Evolutionary conservation across 331 rosid genomes (phyloP), one percentile per base, ranked within the genome.

Genomic region (Erythrophleum ivorense): DNA sequence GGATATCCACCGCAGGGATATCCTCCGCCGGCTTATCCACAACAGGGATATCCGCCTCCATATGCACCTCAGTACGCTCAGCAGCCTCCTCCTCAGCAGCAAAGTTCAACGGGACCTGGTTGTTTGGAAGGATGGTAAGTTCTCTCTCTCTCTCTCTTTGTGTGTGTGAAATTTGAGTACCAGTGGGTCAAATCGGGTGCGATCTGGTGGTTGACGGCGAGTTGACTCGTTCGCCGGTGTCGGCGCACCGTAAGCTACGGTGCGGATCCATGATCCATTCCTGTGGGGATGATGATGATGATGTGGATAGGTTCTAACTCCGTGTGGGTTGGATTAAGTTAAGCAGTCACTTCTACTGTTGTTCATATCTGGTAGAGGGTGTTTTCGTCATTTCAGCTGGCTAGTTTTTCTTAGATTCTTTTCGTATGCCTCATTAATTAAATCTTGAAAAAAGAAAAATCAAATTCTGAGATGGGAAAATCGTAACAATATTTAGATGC

Each of bases 1-100:
- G 94, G 92, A n/a, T 90, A 93, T 77, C 97, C 97, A 1, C 94
- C 85, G 19, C 93, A 82, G 29, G 97, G 94, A 1, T 94, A 93
- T 78, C 94, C 97, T 31, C 95, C 94, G 3, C 92, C 85, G 10
- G 94, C 92, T 1, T 94, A 93, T 79, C 94, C 95, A 2, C 91
- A 85, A 10, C 75, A 90, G 36, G 97, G 96, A 0, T 91, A 93
- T 77, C 94, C 97, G 36, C 97, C 94, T 9, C 90, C 89, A 0
- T 95, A 93, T 48, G 98, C 91, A 0, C 97, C 98, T 18, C 97
- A 90, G 84, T 95, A 93, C 77, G 90, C 87, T 29, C 67, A 60
- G 77, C 97, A 89, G 85, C 98, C 91, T 75, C 98, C 97, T 0
- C 95, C 95, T 10, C 96, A 74, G 0, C 91, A 85, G 1, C 86